Evolutionary conservation across 176 grass and related monocot species (phyloP), one percentile per base, ranked within the genome.

Genomic region (Alopecurus myosuroides): DNA sequence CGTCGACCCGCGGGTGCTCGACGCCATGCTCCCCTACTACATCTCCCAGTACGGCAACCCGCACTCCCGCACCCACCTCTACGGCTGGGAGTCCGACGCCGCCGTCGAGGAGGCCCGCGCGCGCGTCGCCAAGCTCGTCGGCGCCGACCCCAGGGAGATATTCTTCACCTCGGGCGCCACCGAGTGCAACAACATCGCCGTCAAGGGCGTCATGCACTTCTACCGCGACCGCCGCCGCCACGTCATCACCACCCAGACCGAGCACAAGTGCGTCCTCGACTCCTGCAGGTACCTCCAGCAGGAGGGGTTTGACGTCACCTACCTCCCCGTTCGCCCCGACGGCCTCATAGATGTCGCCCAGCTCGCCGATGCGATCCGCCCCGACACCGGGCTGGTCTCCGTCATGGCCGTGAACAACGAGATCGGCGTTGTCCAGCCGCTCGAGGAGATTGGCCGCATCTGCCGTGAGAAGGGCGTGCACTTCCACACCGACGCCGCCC

Each of bases 371-470:
- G 80, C 97, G 20, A 98, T 98, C 69, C 91, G 93, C 29, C 93
- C 97, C 3, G 93, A 98, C 77, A 98, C 97, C 0, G 91, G 89
- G 0, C 93, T 95, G 15, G 93, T 98, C 14, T 98, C 96, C 2
- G 81, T 98, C 80, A 98, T 98, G 96, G 96, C 96, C 1, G 93
- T 95, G 15, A 98, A 98, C 85, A 98, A 98, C 85, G 91, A 98
- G 85, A 98, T 98, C 7, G 96, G 93, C 35, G 93, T 98, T 17
- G 88, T 95, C 9, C 93, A 95, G 78, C 93, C 93, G 10, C 77
- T 98, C 4, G 91, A 98, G 86, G 91, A 98, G 40, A 98, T 98
- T 34, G 96, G 96, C 0, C 83, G 88, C 50, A 94, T 98, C 88
- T 98, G 96, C 81, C 81, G 77, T 10, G 93, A 95, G 66, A 94